A percentile compares a stretch with the other conserved stretches of the same genome.
Evolutionary conservation across 2,329 filamentous ascomycete genomes (phyloP).

Genomic region (Colletotrichum aenigma): DNA sequence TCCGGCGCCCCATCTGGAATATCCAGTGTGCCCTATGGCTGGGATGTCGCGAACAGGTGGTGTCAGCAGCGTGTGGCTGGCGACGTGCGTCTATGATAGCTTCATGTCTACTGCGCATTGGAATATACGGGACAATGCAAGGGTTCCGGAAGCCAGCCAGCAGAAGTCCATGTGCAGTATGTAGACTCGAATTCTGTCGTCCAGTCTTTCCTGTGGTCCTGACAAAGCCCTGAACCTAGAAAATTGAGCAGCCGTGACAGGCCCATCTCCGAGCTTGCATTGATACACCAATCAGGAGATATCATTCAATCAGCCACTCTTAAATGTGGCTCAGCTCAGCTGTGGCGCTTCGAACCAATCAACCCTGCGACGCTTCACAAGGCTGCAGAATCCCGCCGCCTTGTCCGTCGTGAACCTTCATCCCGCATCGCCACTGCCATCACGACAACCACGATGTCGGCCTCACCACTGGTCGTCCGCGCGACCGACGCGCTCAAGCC

Average conservation of each 20-base stretch:
- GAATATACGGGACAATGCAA: not conserved
- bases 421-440: not conserved
- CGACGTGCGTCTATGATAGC: not conserved
- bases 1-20: not conserved
- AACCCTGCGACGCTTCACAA: not conserved
- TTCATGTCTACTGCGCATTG: not conserved
- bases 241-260: not conserved
- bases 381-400: constrained; percentile 4
- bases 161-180: not conserved
- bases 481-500: constrained; percentile 38
- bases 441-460: constrained; percentile 40
- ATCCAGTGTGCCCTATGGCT: not conserved
- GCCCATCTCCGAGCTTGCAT: not conserved
- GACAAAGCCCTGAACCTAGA: not conserved
- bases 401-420: not conserved
- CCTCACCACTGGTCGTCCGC: constrained; percentile 50
- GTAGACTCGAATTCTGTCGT: not conserved
- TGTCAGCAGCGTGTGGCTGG: not conserved
- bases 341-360: constrained; percentile 5
- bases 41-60: not conserved
- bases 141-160: not conserved
- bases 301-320: not conserved
- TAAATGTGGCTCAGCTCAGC: not conserved
- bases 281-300: not conserved
- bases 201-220: not conserved